Evolutionary conservation across 495 filamentous ascomycete genomes (phyloP).

Genomic region (Trichoderma reesei): DNA sequence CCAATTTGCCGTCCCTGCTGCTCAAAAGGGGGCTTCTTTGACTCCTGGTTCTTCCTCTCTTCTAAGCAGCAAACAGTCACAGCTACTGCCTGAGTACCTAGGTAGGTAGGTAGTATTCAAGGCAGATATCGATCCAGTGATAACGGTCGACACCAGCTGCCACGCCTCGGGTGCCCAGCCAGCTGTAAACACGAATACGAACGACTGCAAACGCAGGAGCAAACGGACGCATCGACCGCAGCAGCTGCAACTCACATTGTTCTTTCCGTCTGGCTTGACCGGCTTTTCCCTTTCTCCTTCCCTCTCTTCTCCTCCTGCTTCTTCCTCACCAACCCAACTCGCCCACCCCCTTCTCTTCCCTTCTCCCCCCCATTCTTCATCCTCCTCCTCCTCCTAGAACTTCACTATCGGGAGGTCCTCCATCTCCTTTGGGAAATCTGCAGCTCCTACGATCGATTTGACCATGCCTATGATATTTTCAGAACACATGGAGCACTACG

Average conservation of each 20-base stretch:
- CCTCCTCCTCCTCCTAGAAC: too few species aligned
- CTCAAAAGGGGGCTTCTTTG: not conserved
- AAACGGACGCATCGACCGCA: not conserved
- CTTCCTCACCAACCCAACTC: not conserved
- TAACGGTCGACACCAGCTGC: not conserved
- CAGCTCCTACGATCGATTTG: not conserved
- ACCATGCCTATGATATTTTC: slow-evolving; percentile 9
- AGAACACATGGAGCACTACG: slow-evolving; percentile 1
- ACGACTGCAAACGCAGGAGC: not conserved
- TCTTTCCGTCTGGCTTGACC: not conserved
- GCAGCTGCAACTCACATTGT: not conserved
- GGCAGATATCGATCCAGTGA: not conserved
- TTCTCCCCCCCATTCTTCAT: too few species aligned
- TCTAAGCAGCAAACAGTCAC: too few species aligned
- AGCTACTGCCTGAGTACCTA: too few species aligned
- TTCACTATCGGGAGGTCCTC: not conserved
- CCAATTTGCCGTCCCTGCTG: not conserved
- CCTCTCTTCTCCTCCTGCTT: not conserved
- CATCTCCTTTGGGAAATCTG: not conserved
- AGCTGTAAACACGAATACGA: not conserved
- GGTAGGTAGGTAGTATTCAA: too few species aligned
- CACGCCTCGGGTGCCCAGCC: not conserved
- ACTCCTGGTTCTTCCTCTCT: not conserved
- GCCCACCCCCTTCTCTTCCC: too few species aligned
- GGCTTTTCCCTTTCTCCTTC: not conserved